Evolutionary conservation across 2,329 filamentous ascomycete species (phyloP).

Genomic region (Aschersonia sp.): DNA sequence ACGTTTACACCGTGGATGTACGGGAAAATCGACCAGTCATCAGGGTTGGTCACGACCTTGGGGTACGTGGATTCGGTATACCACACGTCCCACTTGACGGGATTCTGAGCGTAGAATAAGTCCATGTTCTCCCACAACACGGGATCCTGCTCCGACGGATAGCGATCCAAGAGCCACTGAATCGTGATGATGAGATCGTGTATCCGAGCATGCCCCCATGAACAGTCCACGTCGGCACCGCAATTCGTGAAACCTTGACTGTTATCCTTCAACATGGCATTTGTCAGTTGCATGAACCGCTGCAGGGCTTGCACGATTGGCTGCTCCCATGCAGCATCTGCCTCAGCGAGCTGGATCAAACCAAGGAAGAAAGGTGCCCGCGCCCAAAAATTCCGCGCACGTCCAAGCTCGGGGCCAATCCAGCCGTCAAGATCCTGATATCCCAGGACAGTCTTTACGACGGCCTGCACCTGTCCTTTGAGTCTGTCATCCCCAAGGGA

Average conservation of each 20-base stretch:
- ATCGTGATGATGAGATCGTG: conserved; percentile 24
- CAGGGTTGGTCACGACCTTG: conserved; percentile 7
- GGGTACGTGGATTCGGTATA: conserved; percentile 11
- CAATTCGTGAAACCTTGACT: conserved; percentile 33
- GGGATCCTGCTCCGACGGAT: conserved; percentile 10
- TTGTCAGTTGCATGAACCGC: conserved; percentile 24
- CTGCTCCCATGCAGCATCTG: conserved; percentile 11
- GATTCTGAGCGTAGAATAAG: conserved; percentile 17
- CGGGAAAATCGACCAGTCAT: conserved; percentile 9
- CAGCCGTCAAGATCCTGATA: conserved; percentile 33
- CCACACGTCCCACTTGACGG: conserved; percentile 15
- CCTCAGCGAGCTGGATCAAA: conserved; percentile 18
- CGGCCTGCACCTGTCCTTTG: conserved; percentile 24
- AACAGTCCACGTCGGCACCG: conserved; percentile 19
- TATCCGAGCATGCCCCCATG: conserved; percentile 18
- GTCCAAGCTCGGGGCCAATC: conserved; percentile 25
- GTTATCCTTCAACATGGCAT: conserved; percentile 39
- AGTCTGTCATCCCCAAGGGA: conserved; percentile 23
- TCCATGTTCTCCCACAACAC: conserved; percentile 25
- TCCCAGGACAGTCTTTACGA: conserved; percentile 27
- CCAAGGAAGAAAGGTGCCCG: conserved; percentile 17
- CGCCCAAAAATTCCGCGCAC: conserved; percentile 15
- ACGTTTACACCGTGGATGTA: conserved; percentile 28
- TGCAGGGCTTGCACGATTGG: conserved; percentile 7
- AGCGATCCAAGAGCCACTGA: conserved; percentile 24